Evolutionary conservation across 805 yeast species (phyloP), one percentile per base, ranked within the genome.

Genomic region (Lachancea cidri): DNA sequence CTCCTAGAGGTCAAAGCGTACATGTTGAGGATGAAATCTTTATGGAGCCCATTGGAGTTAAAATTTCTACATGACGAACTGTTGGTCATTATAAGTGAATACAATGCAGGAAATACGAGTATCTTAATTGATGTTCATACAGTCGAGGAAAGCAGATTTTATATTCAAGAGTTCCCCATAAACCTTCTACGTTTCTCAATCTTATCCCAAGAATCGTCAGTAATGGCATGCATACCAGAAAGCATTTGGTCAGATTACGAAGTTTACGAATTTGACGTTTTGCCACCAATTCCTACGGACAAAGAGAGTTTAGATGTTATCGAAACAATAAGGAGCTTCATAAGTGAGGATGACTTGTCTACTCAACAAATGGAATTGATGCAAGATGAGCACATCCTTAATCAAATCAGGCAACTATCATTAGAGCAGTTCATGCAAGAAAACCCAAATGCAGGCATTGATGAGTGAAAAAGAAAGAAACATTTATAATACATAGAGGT

Each of bases 161-260:
- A 55, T 32, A 41, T 50, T 29, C 53, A 55, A 1, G 50, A 45
- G 3, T 66, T 82, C 0, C 88, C 91, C 1, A 54, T 63, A 4
- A 83, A 82, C 52, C 66, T 85, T 44, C 50, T 83, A 9, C 69
- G 95, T 42, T 82, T 83, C 60, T 81, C 79, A 2, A 71, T 84
- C 24, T 60, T 84, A 32, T 80, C 88, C 0, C 85, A 83, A 14
- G 93, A 83, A 57, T 77, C 77, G 17, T 72, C 77, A 32, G 72
- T 81, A 1, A 78, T 84, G 83, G 85, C 86, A 1, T 74, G 76
- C 48, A 68, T 83, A 17, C 94, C 94, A 1, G 53, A 69, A 18
- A 50, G 61, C 2, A 69, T 82, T 17, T 84, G 87, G 84, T 71
- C 73, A 2, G 57, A 73, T 18, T 70, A 79, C 41, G 82, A 81